Evolutionary conservation across 73 alveolate genomes (phyloP), one percentile per base, ranked within the genome.

Genomic region (Effrenium voratum): DNA sequence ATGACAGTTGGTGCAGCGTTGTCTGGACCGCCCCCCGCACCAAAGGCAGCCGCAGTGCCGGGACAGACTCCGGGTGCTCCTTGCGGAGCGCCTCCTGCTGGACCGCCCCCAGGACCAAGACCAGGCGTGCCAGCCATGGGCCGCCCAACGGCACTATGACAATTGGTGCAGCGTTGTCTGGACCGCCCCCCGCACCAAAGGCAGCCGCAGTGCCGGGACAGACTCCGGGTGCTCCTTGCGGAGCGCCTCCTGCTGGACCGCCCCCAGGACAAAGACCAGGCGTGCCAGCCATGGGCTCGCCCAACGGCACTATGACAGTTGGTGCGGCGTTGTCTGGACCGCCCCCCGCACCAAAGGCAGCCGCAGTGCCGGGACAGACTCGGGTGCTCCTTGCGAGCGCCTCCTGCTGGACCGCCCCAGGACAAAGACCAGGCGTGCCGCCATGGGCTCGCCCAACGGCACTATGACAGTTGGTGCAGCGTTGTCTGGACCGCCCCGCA

Each of bases 101-200:
- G 82, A 19, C 82, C 50, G 13, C 82, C 82, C 1, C 82, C 82
- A 13, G 40, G 40, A 66, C 76, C 75, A 32, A 6, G 73, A 82
- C 44, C 47, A 12, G 73, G n/a, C 0, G 22, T n/a, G 47, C 15
- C 68, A 82, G 75, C 76, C 0, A 52, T 8, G 26, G 72, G 93
- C 55, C 93, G 55, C 8, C 93, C 75, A 49, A 50, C 55, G 36
- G 63, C 26, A 82, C 93, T 24, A 82, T 82, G 93, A 82, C 93
- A 32, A 47, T 82, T 82, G 93, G 93, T 34, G 93, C 93, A 4
- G 93, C 93, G 41, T 38, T 82, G 30, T 52, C 93, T 4, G 93
- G 93, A 24, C 94, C 94, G 4, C 77, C 77, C 43, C 77, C 77
- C 15, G 77, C 43, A 32, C 77, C 77, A 66, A 66, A 66, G n/a